phyloP scores from a whole-genome alignment of 257 asterid species.

The Ophiorrhiza pumila region DNA sequence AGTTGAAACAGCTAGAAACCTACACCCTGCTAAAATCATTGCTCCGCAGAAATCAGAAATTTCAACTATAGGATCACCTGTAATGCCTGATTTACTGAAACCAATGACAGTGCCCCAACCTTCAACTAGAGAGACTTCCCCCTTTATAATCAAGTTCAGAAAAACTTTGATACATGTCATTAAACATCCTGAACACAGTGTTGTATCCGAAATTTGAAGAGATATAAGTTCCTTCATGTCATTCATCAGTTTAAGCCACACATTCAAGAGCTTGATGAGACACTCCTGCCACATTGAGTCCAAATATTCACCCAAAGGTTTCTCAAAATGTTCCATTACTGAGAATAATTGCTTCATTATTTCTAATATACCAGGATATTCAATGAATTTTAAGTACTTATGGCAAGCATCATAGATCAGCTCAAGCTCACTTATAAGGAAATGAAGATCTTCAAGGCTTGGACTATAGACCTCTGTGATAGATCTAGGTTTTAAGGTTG shows the following conservation, averaged over 20 bases:
- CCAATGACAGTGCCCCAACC: conserved; percentile 70
- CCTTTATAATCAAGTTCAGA: conserved; percentile 48
- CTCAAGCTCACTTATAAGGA: conserved; percentile 60
- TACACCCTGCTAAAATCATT: conserved; percentile 71
- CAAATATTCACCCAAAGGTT: conserved; percentile 34
- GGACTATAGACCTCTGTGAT: conserved; percentile 37
- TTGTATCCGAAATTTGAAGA: conserved; percentile 32
- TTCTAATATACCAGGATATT: conserved; percentile 44
- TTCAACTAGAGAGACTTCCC: conserved; percentile 53
- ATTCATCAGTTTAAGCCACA: conserved; percentile 71
- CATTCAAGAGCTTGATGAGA: conserved; percentile 60
- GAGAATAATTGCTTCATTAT: conserved; percentile 56
- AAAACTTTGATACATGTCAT: conserved; percentile 46
- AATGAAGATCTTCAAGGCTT: conserved; percentile 48
- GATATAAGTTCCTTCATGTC: conserved; percentile 53
- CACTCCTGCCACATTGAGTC: conserved; percentile 56
- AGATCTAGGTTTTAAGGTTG: conserved; percentile 54
- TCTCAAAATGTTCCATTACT: conserved; percentile 42
- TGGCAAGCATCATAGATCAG: conserved; percentile 46
- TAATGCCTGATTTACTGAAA: conserved; percentile 49
- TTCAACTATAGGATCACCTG: conserved; percentile 41
- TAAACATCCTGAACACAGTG: conserved; percentile 51
- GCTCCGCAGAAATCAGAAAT: conserved; percentile 60
- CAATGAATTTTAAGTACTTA: conserved; percentile 50
- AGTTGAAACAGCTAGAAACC: conserved; percentile 50